Percentiles rank a stretch among this genome's conserved stretches.
phyloP scores from a whole-genome alignment of 768 basidiomycete genomes.

The Dioszegia crocea region DNA sequence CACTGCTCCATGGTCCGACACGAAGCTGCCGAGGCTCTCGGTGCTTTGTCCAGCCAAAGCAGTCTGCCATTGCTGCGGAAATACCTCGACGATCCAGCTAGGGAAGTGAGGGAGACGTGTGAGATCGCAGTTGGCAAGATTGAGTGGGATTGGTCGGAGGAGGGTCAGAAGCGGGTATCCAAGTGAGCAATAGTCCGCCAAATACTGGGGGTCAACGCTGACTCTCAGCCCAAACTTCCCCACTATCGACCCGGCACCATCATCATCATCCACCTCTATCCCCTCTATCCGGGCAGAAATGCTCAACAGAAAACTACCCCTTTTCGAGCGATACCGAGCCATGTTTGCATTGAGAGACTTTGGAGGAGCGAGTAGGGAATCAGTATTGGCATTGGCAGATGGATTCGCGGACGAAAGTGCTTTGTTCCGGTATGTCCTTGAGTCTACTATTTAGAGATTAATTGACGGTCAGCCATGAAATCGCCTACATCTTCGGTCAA shows the following conservation, averaged over 20 bases:
- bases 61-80: conserved; percentile 68
- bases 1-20: conserved; percentile 86
- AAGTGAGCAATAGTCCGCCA: conserved; percentile 36
- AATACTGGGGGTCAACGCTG: too few relatives aligned
- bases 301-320: conserved; percentile 62
- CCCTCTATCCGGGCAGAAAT: conserved; percentile 60
- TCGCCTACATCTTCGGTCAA: conserved; percentile 97
- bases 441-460: not conserved
- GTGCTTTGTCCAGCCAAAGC: conserved; percentile 70
- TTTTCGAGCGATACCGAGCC: conserved; percentile 92
- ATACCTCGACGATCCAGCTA: conserved; percentile 67
- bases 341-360: conserved; percentile 98
- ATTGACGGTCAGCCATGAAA: conserved; percentile 71
- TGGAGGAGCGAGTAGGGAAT: conserved; percentile 62
- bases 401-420: conserved; percentile 86
- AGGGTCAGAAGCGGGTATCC: conserved; percentile 43
- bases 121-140: conserved; percentile 96
- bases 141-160: conserved; percentile 65
- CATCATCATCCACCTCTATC: conserved; percentile 52
- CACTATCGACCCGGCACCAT: conserved; percentile 50
- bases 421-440: conserved; percentile 76
- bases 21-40: conserved; percentile 99
- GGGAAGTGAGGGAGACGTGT: conserved; percentile 86
- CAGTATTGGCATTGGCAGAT: conserved; percentile 82
- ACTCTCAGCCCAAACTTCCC: conserved; percentile 47